These are phyloP conservation scores for Phanerodontia chrysosporium DNA, from an alignment of 768 basidiomycete species.

Conservation along the genomic window DNA sequence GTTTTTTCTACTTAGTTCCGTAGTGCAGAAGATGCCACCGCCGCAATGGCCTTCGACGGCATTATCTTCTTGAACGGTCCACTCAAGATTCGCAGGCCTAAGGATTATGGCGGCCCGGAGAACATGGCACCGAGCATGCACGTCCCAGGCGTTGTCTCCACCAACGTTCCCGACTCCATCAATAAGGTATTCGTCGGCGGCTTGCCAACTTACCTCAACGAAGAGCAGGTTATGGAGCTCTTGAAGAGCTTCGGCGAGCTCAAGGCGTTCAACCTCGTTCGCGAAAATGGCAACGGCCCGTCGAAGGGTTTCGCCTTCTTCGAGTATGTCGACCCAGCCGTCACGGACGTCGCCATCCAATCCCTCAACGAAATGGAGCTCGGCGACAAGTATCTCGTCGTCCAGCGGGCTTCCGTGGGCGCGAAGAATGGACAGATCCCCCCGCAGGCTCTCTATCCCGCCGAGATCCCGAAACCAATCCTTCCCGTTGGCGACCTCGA, in stretches of 20 bases:
- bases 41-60: constrained; percentile 96
- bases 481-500: constrained; percentile 77
- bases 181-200: constrained; percentile 99
- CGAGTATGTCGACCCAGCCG: constrained; percentile 86
- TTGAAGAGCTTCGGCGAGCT: constrained; percentile 97
- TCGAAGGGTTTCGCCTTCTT: constrained; percentile 99
- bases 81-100: constrained; percentile 96
- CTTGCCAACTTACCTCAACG: constrained; percentile 90
- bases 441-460: constrained; percentile 63
- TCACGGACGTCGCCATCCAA: constrained; percentile 95
- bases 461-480: constrained; percentile 81
- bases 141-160: constrained; percentile 93
- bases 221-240: constrained; percentile 97
- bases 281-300: constrained; percentile 83
- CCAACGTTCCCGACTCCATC: constrained; percentile 93
- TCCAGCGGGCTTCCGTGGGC: constrained; percentile 94
- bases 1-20: constrained; percentile 67
- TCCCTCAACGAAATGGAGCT: constrained; percentile 97
- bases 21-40: constrained; percentile 92
- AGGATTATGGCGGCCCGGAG: constrained; percentile 87
- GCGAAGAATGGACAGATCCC: constrained; percentile 73
- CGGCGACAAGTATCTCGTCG: constrained; percentile 91
- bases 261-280: constrained; percentile 95
- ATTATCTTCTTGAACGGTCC: constrained; percentile 93
- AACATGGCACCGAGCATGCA: constrained; percentile 63